A percentile compares a stretch with the other conserved stretches of the same genome.
These are phyloP conservation scores for Yamadazyma phyllophila DNA, from an alignment of 805 yeast genomes.

Conservation along the genomic window DNA sequence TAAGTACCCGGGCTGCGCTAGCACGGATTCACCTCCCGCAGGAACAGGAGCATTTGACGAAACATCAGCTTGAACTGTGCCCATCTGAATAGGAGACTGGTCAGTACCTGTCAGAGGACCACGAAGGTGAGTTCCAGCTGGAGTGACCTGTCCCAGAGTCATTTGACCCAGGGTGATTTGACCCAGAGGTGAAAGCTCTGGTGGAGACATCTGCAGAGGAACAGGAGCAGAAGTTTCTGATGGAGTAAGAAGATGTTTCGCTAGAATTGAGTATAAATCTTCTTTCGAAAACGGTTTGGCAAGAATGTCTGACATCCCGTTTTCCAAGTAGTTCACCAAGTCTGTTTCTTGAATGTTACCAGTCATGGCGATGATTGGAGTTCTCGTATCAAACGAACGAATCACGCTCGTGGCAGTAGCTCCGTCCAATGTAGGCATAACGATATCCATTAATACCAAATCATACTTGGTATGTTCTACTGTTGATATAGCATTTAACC, in stretches of 20 bases:
- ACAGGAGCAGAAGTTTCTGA: neutral
- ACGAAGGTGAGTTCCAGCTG: too few species aligned
- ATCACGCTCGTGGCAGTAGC: slow-evolving; percentile 89
- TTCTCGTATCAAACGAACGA: slow-evolving; percentile 74
- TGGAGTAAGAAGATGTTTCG: slow-evolving; percentile 49
- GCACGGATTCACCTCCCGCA: neutral
- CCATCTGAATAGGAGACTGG: neutral
- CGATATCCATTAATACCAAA: slow-evolving; percentile 81
- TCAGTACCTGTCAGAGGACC: too few species aligned
- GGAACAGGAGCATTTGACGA: neutral
- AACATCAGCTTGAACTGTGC: neutral
- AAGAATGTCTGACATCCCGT: slow-evolving; percentile 89
- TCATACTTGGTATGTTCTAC: slow-evolving; percentile 72
- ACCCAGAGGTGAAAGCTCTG: slow-evolving; percentile 2
- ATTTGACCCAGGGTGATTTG: neutral
- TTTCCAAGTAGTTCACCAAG: slow-evolving; percentile 72
- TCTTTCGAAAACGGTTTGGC: slow-evolving; percentile 93
- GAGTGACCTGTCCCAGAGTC: neutral
- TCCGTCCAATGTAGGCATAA: slow-evolving; percentile 86
- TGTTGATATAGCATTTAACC: slow-evolving; percentile 79
- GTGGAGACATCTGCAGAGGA: neutral
- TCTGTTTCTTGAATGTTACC: slow-evolving; percentile 85
- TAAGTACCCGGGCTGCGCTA: neutral
- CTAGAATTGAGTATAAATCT: slow-evolving; percentile 74
- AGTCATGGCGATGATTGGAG: slow-evolving; percentile 94